Conservation (phyloP, 345 rosid genomes). For the Salix exigua region DNA sequence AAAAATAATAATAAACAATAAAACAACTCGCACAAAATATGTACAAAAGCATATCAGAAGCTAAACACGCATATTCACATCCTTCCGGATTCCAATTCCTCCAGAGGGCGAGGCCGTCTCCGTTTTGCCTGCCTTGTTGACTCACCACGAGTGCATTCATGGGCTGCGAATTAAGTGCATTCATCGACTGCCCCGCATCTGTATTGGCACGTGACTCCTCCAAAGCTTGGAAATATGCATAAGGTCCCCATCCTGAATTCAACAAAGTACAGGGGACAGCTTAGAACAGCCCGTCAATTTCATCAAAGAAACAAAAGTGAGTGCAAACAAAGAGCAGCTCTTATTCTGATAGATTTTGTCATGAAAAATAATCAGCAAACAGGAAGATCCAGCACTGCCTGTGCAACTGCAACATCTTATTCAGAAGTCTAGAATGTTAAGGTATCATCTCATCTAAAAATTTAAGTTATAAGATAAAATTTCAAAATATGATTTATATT, state of each 20-base stretch:
- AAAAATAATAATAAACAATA: background rate
- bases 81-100: conserved; percentile 30
- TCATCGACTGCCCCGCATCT: conserved; percentile 16
- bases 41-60: background rate
- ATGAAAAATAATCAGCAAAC: background rate
- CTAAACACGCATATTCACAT: conserved; percentile 2
- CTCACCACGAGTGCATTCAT: background rate
- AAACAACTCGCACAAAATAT: no score
- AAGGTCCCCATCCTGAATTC: conserved; percentile 58
- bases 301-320: background rate
- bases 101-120: conserved; percentile 10
- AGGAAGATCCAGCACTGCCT: background rate
- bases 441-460: no score
- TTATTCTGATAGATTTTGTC: background rate
- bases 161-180: conserved; percentile 11
- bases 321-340: background rate
- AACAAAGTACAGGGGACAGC: background rate
- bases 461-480: no score
- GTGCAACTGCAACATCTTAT: background rate
- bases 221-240: conserved; percentile 56
- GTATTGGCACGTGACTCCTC: conserved; percentile 31
- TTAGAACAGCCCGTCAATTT: background rate
- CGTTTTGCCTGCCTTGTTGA: conserved; percentile 1
- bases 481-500: no score
- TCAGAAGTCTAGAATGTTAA: background rate